phyloP scores from a whole-genome alignment of 768 basidiomycete species.

The Boletales sp. region DNA sequence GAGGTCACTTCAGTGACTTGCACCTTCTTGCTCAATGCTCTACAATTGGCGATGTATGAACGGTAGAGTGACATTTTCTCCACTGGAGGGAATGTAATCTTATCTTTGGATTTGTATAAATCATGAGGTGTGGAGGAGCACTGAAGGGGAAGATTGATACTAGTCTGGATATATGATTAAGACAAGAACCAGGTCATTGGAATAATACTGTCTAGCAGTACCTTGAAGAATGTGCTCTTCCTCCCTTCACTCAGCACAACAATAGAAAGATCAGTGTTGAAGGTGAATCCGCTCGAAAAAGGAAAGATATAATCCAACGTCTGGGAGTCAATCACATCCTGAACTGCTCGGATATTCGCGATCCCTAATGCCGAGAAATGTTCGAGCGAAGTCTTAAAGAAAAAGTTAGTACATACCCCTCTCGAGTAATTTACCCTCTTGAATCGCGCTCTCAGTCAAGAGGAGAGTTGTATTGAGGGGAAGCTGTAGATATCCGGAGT shows the following conservation, averaged over 20 bases:
- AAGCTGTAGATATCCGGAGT: constrained; percentile 72
- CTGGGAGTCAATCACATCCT: constrained; percentile 62
- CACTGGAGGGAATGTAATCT: constrained; percentile 42
- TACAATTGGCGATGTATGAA: constrained; percentile 57
- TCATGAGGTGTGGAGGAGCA: constrained; percentile 22
- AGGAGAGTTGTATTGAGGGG: constrained; percentile 58
- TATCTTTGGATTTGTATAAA: constrained; percentile 49
- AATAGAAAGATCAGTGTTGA: constrained; percentile 71
- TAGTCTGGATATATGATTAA: constrained; percentile 45
- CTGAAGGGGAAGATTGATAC: constrained; percentile 50
- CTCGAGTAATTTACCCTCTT: constrained; percentile 64
- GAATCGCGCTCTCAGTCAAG: constrained; percentile 62
- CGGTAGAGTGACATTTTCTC: constrained; percentile 56
- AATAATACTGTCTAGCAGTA: constrained; percentile 19
- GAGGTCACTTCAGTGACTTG: constrained; percentile 52
- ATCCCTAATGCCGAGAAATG: constrained; percentile 44
- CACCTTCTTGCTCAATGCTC: constrained; percentile 43
- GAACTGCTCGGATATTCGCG: constrained; percentile 57
- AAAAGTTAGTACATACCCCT: constrained; percentile 28
- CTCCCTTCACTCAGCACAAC: constrained; percentile 59
- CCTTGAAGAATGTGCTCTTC: constrained; percentile 73
- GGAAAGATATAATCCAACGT: constrained; percentile 74
- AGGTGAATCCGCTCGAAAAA: constrained; percentile 61
- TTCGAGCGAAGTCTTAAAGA: background rate
- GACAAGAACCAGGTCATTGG: background rate